Percentiles rank a stretch among this genome's conserved stretches.
Conservation (phyloP, 495 filamentous ascomycete species). For the Cercophora sp. region DNA sequence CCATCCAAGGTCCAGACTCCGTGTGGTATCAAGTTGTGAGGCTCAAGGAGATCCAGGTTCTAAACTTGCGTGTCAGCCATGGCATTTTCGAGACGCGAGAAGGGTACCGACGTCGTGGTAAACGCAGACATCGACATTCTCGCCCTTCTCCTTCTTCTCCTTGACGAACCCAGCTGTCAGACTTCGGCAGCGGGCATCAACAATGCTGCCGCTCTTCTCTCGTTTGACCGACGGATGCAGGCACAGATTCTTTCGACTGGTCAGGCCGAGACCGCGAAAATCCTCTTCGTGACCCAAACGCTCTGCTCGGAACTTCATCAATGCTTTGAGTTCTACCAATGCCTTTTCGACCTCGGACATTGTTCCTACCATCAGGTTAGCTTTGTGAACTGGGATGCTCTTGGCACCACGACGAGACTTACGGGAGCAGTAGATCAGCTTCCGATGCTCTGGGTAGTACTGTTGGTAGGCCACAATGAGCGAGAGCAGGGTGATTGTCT, state of each 20-base stretch:
- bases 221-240: slow-evolving; percentile 91
- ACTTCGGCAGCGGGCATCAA: slow-evolving; percentile 92
- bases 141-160: slow-evolving; percentile 91
- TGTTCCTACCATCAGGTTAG: slow-evolving; percentile 45
- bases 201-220: slow-evolving; percentile 89
- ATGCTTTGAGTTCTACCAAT: slow-evolving; percentile 78
- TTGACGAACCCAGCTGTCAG: slow-evolving; percentile 95
- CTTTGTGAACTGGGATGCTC: slow-evolving; percentile 6
- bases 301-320: slow-evolving; percentile 91
- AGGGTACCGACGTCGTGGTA: slow-evolving; percentile 83
- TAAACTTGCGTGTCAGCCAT: too few species aligned
- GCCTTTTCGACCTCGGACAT: slow-evolving; percentile 98
- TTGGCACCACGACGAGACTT: too few species aligned
- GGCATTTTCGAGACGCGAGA: too few species aligned
- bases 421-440: slow-evolving; percentile 98
- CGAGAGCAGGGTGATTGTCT: slow-evolving; percentile 92
- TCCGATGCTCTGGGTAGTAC: slow-evolving; percentile 82
- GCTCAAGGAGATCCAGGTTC: slow-evolving; percentile 93
- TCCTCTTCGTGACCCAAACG: slow-evolving; percentile 86
- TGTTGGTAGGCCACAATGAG: slow-evolving; percentile 96
- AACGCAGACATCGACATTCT: slow-evolving; percentile 88
- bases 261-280: slow-evolving; percentile 86
- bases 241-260: slow-evolving; percentile 95
- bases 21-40: slow-evolving; percentile 86
- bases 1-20: slow-evolving; percentile 96